These are phyloP conservation scores for Theileria annulata DNA, from an alignment of 169 alveolate species.

Conservation along the genomic window DNA sequence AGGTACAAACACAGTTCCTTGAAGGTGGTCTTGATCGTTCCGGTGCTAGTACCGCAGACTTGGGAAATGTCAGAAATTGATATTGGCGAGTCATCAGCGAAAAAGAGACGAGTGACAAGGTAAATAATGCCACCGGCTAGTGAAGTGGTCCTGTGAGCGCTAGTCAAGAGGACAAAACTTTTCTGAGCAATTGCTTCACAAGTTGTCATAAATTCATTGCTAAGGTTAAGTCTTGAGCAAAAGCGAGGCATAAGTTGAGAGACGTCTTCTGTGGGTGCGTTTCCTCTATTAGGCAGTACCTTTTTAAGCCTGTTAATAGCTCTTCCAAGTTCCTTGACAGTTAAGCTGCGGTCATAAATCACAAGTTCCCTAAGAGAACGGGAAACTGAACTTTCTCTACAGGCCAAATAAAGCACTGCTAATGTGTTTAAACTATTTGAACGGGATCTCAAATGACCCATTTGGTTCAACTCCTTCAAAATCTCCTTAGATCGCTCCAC, in stretches of 20 bases:
- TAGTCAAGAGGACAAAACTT: constrained; percentile 74
- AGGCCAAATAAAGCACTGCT: constrained; percentile 85
- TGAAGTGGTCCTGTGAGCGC: constrained; percentile 81
- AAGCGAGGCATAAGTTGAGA: constrained; percentile 79
- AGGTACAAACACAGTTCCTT: constrained; percentile 64
- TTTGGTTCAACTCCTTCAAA: constrained; percentile 73
- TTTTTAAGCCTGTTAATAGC: constrained; percentile 84
- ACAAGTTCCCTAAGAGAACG: constrained; percentile 84
- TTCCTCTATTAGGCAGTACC: constrained; percentile 78
- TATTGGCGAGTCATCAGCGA: constrained; percentile 37
- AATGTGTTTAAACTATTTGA: constrained; percentile 73
- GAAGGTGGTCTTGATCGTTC: constrained; percentile 69
- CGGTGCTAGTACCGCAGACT: constrained; percentile 72
- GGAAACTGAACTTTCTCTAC: constrained; percentile 86
- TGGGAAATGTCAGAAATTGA: constrained; percentile 56
- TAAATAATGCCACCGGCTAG: constrained; percentile 82
- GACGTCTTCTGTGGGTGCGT: constrained; percentile 75
- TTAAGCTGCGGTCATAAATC: constrained; percentile 78
- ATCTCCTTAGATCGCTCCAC: constrained; percentile 84
- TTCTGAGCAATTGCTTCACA: constrained; percentile 76
- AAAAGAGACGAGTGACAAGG: constrained; percentile 65
- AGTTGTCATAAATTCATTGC: constrained; percentile 70
- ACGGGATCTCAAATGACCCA: constrained; percentile 67
- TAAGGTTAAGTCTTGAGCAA: constrained; percentile 69
- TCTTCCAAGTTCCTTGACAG: constrained; percentile 84